These are phyloP conservation scores for Volvariella volvacea DNA, from an alignment of 1,284 basidiomycete genomes.

Conservation along the genomic window DNA sequence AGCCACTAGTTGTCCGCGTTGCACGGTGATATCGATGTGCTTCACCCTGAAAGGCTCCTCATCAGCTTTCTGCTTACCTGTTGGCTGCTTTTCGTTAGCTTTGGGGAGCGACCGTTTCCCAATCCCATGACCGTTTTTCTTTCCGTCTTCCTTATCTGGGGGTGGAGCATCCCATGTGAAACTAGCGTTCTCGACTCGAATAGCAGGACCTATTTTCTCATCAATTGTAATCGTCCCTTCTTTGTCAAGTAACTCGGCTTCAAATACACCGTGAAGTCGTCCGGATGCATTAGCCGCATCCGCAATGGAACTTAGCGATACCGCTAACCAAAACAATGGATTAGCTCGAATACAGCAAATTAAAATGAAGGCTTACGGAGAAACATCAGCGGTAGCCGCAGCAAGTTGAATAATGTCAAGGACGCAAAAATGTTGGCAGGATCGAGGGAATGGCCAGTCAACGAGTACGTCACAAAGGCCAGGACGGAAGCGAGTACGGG, in stretches of 20 bases:
- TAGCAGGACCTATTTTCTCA: constrained; percentile 48
- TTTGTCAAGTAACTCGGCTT: constrained; percentile 69
- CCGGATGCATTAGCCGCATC: constrained; percentile 73
- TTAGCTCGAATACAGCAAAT: neutral
- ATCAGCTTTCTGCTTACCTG: constrained; percentile 18
- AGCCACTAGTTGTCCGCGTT: constrained; percentile 68
- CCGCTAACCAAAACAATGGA: constrained; percentile 33
- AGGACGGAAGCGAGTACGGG: constrained; percentile 82
- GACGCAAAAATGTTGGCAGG: constrained; percentile 77
- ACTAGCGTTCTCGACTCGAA: constrained; percentile 60
- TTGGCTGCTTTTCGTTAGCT: constrained; percentile 9
- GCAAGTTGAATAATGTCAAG: constrained; percentile 74
- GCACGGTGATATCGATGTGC: constrained; percentile 59
- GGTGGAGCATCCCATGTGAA: constrained; percentile 86
- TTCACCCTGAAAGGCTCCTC: constrained; percentile 49
- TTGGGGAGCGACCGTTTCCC: constrained; percentile 11
- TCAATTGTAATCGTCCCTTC: constrained; percentile 34
- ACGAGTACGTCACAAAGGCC: constrained; percentile 79
- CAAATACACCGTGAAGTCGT: constrained; percentile 67
- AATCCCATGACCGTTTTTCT: constrained; percentile 15
- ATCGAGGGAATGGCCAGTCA: constrained; percentile 61
- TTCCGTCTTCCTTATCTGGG: constrained; percentile 30
- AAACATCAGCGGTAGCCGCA: constrained; percentile 73
- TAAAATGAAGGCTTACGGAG: constrained; percentile 40
- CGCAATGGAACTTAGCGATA: constrained; percentile 68